phyloP scores from a whole-genome alignment of 768 basidiomycete genomes.

The Antrodiella citrinella region DNA sequence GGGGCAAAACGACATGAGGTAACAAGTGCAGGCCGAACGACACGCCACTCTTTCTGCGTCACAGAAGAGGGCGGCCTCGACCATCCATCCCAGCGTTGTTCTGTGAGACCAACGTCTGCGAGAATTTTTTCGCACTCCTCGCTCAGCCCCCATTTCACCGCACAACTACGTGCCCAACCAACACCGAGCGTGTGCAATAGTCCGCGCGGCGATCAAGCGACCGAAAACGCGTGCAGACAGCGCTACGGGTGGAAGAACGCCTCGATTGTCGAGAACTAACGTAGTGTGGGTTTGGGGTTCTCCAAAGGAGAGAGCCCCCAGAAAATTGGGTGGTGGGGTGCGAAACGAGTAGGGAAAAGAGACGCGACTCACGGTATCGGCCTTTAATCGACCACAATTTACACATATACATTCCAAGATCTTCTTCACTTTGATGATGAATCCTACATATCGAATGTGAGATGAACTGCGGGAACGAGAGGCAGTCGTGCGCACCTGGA shows the following conservation, averaged over 20 bases:
- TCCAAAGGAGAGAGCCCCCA: slow-evolving; percentile 96
- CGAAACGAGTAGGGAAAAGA: slow-evolving; percentile 87
- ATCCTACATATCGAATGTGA: slow-evolving; percentile 44
- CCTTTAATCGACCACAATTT: slow-evolving; percentile 96
- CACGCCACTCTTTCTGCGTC: slow-evolving; percentile 56
- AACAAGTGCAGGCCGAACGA: slow-evolving; percentile 51
- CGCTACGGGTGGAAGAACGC: slow-evolving; percentile 76
- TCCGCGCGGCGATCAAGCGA: slow-evolving; percentile 89
- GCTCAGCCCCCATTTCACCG: slow-evolving; percentile 98
- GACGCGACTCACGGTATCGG: slow-evolving; percentile 87
- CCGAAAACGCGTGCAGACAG: slow-evolving; percentile 80
- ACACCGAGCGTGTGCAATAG: slow-evolving; percentile 58
- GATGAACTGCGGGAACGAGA: background rate
- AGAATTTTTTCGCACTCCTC: slow-evolving; percentile 75
- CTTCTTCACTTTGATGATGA: slow-evolving; percentile 99
- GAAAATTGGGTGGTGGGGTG: slow-evolving; percentile 91
- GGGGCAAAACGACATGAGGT: slow-evolving; percentile 51
- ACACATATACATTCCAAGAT: slow-evolving; percentile 98
- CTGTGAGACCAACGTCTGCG: slow-evolving; percentile 9
- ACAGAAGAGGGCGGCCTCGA: slow-evolving; percentile 50
- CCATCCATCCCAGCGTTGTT: slow-evolving; percentile 33
- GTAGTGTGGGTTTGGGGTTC: slow-evolving; percentile 92
- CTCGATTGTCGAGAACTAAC: slow-evolving; percentile 71
- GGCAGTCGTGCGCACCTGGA: slow-evolving; percentile 54
- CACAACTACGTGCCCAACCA: slow-evolving; percentile 83